Conservation (phyloP, 495 filamentous ascomycete genomes). For the Aspergillus sclerotioniger region DNA sequence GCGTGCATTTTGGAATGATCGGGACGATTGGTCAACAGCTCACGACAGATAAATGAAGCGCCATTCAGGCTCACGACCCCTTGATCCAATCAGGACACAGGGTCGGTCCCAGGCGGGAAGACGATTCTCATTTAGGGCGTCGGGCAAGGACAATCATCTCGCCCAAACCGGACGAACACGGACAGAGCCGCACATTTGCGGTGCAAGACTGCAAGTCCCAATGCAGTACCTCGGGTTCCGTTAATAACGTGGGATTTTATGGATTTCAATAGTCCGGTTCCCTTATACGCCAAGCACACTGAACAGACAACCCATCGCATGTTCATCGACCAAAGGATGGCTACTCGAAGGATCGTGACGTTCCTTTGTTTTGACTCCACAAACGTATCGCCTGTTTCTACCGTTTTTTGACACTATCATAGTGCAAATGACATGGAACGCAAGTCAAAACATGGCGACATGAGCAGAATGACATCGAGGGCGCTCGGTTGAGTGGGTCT, state of each 20-base stretch:
- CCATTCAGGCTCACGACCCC: constrained; percentile 10
- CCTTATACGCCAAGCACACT: neutral
- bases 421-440: neutral
- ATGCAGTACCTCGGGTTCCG: neutral
- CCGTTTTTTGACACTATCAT: too few species aligned
- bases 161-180: constrained; percentile 13
- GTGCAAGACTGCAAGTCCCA: neutral
- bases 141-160: constrained; percentile 10
- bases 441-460: neutral
- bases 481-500: neutral
- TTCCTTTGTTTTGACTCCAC: neutral
- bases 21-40: constrained; percentile 18
- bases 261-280: neutral
- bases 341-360: neutral
- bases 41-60: constrained; percentile 24
- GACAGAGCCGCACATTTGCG: constrained; percentile 19
- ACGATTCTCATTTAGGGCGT: constrained; percentile 19
- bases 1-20: constrained; percentile 14
- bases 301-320: neutral
- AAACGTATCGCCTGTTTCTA: neutral
- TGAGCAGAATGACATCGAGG: neutral
- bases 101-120: constrained; percentile 17
- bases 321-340: neutral
- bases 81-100: constrained; percentile 17
- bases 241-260: neutral